Conservation (phyloP, 1,139 yeast genomes). For the Suhomyces taliae region DNA sequence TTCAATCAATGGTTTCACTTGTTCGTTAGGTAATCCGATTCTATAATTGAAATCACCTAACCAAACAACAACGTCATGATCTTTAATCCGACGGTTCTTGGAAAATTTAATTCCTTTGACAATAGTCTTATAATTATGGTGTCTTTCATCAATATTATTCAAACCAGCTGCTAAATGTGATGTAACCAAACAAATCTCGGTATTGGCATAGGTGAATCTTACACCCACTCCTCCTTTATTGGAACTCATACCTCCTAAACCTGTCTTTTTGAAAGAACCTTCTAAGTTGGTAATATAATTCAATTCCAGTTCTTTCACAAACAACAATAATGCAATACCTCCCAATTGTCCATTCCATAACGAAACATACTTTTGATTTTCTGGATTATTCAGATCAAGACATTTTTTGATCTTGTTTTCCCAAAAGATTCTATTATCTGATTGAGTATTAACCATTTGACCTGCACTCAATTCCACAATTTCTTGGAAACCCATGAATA, state of each 20-base stretch:
- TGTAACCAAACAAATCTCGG: slow-evolving; percentile 32
- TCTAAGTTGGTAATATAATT: slow-evolving; percentile 62
- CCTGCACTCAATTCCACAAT: slow-evolving; percentile 89
- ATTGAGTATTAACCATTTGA: slow-evolving; percentile 81
- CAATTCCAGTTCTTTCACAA: slow-evolving; percentile 30
- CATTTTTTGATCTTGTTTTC: slow-evolving; percentile 63
- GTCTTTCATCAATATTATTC: slow-evolving; percentile 73
- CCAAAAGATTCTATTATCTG: slow-evolving; percentile 74
- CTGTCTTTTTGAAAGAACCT: slow-evolving; percentile 85
- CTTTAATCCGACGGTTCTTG: slow-evolving; percentile 51
- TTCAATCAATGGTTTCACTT: slow-evolving; percentile 55
- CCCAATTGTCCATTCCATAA: slow-evolving; percentile 90
- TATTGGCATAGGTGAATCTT: slow-evolving; percentile 69
- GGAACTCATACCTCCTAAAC: slow-evolving; percentile 72
- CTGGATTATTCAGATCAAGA: slow-evolving; percentile 43
- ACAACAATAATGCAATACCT: slow-evolving; percentile 71
- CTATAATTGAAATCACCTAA: slow-evolving; percentile 92
- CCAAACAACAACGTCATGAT: slow-evolving; percentile 89
- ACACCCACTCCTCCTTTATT: slow-evolving; percentile 94
- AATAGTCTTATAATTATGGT: slow-evolving; percentile 67
- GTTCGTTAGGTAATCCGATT: slow-evolving; percentile 63
- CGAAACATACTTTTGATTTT: slow-evolving; percentile 56
- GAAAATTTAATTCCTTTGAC: slow-evolving; percentile 56
- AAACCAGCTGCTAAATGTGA: slow-evolving; percentile 94
- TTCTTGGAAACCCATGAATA: slow-evolving; percentile 86